These are phyloP conservation scores for Cyberlindnera subsufficiens DNA, from an alignment of 805 yeast species.

Conservation along the genomic window DNA sequence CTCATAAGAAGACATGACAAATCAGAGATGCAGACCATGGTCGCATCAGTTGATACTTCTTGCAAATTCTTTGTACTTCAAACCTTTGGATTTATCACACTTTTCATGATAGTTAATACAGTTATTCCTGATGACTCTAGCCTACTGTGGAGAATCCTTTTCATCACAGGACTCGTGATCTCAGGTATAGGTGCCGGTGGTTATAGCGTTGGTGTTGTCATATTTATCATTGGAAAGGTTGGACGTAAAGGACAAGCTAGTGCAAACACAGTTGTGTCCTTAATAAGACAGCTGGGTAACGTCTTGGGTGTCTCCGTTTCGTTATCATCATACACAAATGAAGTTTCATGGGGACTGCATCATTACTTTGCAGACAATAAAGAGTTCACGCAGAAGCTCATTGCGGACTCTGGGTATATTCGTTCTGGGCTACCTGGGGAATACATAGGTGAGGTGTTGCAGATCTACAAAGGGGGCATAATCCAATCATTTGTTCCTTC, in stretches of 20 bases:
- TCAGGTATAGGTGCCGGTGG: slow-evolving; percentile 37
- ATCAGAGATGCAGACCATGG: slow-evolving; percentile 19
- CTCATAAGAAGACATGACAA: slow-evolving; percentile 21
- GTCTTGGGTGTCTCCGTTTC: slow-evolving; percentile 38
- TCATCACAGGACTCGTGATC: slow-evolving; percentile 24
- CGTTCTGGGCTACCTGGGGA: slow-evolving; percentile 10
- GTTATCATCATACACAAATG: slow-evolving; percentile 27
- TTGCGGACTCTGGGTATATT: slow-evolving; percentile 14
- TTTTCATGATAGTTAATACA: slow-evolving; percentile 5
- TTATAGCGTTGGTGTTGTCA: slow-evolving; percentile 32
- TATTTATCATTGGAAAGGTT: slow-evolving; percentile 36
- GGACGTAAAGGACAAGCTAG: slow-evolving; percentile 37
- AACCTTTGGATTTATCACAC: slow-evolving; percentile 13
- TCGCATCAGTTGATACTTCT: slow-evolving; percentile 15
- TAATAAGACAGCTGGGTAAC: slow-evolving; percentile 38
- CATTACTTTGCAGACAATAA: slow-evolving; percentile 18
- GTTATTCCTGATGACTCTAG: slow-evolving; percentile 11
- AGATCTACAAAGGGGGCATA: slow-evolving; percentile 13
- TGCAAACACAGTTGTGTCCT: slow-evolving; percentile 39
- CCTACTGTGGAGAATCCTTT: slow-evolving; percentile 16
- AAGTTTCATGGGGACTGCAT: slow-evolving; percentile 23
- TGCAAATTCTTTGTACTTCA: slow-evolving; percentile 13
- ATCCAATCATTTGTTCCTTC: slow-evolving; percentile 15
- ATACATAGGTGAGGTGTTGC: slow-evolving; percentile 8
- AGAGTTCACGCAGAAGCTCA: slow-evolving; percentile 6